phyloP scores from a whole-genome alignment of 495 filamentous ascomycete species.

The Oidiodendron maius region DNA sequence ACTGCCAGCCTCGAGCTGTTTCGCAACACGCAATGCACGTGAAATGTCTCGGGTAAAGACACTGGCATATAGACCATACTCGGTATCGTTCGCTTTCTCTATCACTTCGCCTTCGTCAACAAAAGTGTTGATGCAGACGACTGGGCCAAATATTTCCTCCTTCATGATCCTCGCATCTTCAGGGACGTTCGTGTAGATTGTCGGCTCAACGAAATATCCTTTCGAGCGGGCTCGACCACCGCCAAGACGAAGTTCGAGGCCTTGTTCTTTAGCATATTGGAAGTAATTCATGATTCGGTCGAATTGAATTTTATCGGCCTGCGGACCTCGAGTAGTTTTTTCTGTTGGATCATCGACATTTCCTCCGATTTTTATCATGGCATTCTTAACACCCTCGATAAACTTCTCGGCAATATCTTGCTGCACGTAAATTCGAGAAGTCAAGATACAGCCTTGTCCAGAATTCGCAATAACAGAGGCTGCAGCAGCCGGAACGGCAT shows the following conservation, averaged over 20 bases:
- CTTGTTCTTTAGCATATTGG: slow-evolving; percentile 51
- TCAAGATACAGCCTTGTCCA: slow-evolving; percentile 84
- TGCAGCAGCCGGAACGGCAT: slow-evolving; percentile 45
- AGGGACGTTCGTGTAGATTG: slow-evolving; percentile 10
- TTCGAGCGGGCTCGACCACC: not conserved
- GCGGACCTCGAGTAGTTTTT: slow-evolving; percentile 83
- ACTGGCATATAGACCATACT: slow-evolving; percentile 74
- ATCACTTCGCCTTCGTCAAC: slow-evolving; percentile 64
- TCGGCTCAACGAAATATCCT: slow-evolving; percentile 5
- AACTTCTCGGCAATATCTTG: slow-evolving; percentile 72
- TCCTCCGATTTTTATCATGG: too few species aligned
- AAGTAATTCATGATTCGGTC: slow-evolving; percentile 57
- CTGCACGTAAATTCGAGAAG: slow-evolving; percentile 79
- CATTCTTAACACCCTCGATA: too few species aligned
- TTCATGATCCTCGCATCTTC: slow-evolving; percentile 35
- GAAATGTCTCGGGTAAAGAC: slow-evolving; percentile 81
- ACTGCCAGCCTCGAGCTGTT: slow-evolving; percentile 83
- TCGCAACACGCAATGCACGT: slow-evolving; percentile 75
- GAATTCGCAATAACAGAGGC: slow-evolving; percentile 34
- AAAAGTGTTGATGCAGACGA: slow-evolving; percentile 46
- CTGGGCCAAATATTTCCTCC: slow-evolving; percentile 54
- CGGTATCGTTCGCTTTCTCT: slow-evolving; percentile 71
- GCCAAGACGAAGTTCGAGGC: slow-evolving; percentile 39
- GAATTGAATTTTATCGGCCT: slow-evolving; percentile 59
- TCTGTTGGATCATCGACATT: slow-evolving; percentile 92